phyloP scores from a whole-genome alignment of 805 yeast species.

The Middelhovenomyces tepae region DNA sequence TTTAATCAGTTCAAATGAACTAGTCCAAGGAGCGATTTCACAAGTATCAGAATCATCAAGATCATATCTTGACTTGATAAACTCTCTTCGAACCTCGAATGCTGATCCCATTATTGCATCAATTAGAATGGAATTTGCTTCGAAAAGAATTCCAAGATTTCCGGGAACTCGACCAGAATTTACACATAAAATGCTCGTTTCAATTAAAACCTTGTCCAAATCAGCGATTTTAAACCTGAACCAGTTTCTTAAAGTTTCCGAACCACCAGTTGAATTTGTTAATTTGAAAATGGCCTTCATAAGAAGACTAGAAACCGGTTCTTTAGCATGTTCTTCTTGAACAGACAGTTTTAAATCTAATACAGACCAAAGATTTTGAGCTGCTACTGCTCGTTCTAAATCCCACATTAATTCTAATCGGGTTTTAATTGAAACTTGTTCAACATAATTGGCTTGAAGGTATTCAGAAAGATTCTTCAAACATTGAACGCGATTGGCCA shows the following conservation, averaged over 20 bases:
- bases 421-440: constrained; percentile 27
- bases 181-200: constrained; percentile 1
- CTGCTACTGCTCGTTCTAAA: constrained; percentile 41
- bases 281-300: constrained; percentile 10
- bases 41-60: constrained; percentile 9
- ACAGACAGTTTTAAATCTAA: constrained; percentile 9
- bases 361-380: constrained; percentile 34
- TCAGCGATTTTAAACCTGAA: constrained; percentile 10
- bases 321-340: constrained; percentile 6
- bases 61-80: constrained; percentile 11
- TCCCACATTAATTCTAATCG: constrained; percentile 34
- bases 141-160: constrained; percentile 8
- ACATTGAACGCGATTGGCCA: constrained; percentile 40
- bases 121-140: constrained; percentile 12
- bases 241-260: constrained; percentile 16
- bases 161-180: constrained; percentile 3
- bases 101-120: constrained; percentile 15
- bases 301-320: constrained; percentile 11
- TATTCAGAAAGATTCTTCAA: constrained; percentile 39
- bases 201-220: constrained; percentile 8
- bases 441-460: constrained; percentile 37
- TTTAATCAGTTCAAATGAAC: constrained; percentile 15
- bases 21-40: constrained; percentile 23
- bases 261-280: not conserved
- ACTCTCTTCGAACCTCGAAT: constrained; percentile 10